Base-by-base conservation (phyloP, 441 rosid genomes). In the Euphorbia schlechtendalii region DNA sequence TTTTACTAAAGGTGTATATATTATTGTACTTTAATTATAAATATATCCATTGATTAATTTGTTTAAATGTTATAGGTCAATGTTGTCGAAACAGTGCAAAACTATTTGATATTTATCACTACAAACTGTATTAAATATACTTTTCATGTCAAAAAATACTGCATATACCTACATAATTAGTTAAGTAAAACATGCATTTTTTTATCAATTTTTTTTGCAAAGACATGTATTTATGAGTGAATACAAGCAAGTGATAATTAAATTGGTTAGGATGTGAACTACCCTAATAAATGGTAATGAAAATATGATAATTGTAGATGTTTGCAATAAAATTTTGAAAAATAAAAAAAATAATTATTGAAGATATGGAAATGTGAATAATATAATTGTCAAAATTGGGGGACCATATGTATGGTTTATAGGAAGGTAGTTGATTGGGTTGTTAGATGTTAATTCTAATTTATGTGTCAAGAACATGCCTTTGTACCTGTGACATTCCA, bases 241-340 rank as follows among this genome's bases (percentile, higher is more conserved):
- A 76, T 3, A 49, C 38, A 67, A 70, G 68, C 38, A 59, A 76
- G 81, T 56, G 73, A 60, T 52, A 56, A 65, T 60, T 71, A 27
- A 25, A 55, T 55, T 59, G 41, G 82, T 71, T 75, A 68, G 74
- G 65, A 12, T 66, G 69, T 65, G 74, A 75, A 81, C 81, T 63
- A 73, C 76, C 71, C 20, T 66, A 69, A 73, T 81, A 69, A 78
- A 76, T 76, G 43, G 75, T 49, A 67, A 61, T 38, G 61, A 77
- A 75, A 76, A 45, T 73, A 69, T 60, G 73, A 61, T 65, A 65
- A 61, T 24, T 18, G 7, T 46, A 38, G 63, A 18, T 69, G 51
- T 48, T 28, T 66, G 60, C 34, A 68, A 46, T 38, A 46, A 14
- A 46, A 46, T 17, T 46, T 46, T 14, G 52, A 46, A 18, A 46